Conservation (phyloP, 352 stramenopile genomes). For the Globisporangium lucens region DNA sequence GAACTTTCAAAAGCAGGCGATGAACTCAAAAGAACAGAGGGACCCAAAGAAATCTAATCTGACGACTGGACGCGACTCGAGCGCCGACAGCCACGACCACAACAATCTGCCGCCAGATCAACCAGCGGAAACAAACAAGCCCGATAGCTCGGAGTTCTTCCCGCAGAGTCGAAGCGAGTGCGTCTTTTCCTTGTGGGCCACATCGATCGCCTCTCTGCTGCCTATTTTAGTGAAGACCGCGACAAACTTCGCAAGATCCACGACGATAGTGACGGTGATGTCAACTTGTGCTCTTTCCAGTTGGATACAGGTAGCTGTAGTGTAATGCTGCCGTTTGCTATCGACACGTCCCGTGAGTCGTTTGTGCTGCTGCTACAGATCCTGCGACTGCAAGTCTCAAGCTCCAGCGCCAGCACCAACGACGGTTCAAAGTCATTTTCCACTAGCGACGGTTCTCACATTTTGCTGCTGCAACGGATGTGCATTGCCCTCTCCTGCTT, state of each 20-base stretch:
- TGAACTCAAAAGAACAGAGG: not conserved
- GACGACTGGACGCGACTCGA: too few species aligned
- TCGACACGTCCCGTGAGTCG: slow-evolving; percentile 31
- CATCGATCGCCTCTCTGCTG: slow-evolving; percentile 34
- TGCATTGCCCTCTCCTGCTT: slow-evolving; percentile 34
- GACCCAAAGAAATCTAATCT: not conserved
- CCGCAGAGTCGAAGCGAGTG: slow-evolving; percentile 15
- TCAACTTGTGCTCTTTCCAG: not conserved
- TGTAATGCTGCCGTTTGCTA: slow-evolving; percentile 36
- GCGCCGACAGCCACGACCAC: too few species aligned
- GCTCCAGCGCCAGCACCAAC: not conserved
- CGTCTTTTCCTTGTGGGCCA: slow-evolving; percentile 46
- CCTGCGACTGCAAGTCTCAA: slow-evolving; percentile 13
- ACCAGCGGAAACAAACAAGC: not conserved
- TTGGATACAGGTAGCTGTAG: not conserved
- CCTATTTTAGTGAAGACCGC: slow-evolving; percentile 23
- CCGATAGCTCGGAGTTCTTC: not conserved
- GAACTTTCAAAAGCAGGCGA: slow-evolving; percentile 6
- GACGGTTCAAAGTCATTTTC: not conserved
- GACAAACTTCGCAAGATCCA: not conserved
- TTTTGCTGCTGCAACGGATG: slow-evolving; percentile 15
- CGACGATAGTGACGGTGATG: not conserved
- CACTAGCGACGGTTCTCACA: not conserved
- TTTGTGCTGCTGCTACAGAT: slow-evolving; percentile 29
- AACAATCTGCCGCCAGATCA: not conserved